Conservation (phyloP, 805 yeast species). For the Saturnispora halmiae region DNA sequence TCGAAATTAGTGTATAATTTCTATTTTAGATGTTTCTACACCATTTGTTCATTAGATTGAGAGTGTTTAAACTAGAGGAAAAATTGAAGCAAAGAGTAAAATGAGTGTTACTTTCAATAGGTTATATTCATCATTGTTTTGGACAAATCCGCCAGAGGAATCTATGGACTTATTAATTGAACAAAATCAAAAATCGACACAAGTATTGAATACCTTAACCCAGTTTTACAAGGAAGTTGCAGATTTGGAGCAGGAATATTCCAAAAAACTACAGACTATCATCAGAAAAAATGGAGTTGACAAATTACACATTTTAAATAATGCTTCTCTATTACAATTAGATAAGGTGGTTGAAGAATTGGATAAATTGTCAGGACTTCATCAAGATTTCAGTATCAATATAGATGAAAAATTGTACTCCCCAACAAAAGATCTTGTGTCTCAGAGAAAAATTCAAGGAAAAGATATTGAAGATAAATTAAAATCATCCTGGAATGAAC, state of each 20-base stretch:
- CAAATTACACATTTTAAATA: conserved; percentile 19
- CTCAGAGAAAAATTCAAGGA: conserved; percentile 42
- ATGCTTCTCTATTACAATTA: neutral
- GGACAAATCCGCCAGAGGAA: conserved; percentile 7
- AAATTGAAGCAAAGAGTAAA: too few relatives aligned
- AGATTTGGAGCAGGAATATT: conserved; percentile 66
- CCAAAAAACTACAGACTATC: conserved; percentile 44
- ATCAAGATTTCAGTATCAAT: conserved; percentile 41
- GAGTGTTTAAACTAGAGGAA: too few relatives aligned
- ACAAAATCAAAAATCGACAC: conserved; percentile 50
- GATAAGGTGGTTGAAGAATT: conserved; percentile 3
- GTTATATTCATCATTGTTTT: conserved; percentile 4
- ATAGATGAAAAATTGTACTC: conserved; percentile 40
- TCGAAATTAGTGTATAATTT: too few relatives aligned
- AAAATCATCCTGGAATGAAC: conserved; percentile 17
- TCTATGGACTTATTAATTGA: conserved; percentile 35
- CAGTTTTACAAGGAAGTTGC: conserved; percentile 46
- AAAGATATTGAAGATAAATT: conserved; percentile 51
- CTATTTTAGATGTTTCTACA: too few relatives aligned
- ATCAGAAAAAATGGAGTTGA: conserved; percentile 25
- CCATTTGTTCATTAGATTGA: too few relatives aligned
- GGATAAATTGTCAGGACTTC: conserved; percentile 43
- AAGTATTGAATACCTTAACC: conserved; percentile 45
- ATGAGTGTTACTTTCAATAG: neutral
- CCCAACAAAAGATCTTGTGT: conserved; percentile 45